These are phyloP conservation scores for Talaromyces trachyspermus DNA, from an alignment of 495 filamentous ascomycete genomes.

Conservation along the genomic window DNA sequence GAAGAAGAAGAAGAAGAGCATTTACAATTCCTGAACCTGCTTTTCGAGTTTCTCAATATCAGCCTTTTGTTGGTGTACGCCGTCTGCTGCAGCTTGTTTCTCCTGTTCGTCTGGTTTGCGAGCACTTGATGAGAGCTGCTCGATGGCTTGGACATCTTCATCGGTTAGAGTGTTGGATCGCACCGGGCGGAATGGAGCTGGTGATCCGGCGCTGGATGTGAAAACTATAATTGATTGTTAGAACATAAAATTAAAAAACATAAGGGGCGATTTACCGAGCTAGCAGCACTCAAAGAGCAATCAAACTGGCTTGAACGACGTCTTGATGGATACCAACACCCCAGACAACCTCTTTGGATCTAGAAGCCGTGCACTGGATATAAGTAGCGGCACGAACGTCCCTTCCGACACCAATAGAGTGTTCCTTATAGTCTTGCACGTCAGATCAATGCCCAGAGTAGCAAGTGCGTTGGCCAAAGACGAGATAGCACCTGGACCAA, in stretches of 20 bases:
- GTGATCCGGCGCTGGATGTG: conserved; percentile 36
- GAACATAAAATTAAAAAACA: conserved; percentile 4
- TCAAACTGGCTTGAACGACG: conserved; percentile 85
- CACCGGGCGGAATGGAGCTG: conserved; percentile 41
- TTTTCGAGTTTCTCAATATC: conserved; percentile 12
- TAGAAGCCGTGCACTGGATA: conserved; percentile 79
- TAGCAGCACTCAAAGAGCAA: conserved; percentile 85
- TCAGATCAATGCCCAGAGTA: conserved; percentile 84
- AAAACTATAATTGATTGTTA: conserved; percentile 30
- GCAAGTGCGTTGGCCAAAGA: conserved; percentile 77
- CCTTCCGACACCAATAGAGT: conserved; percentile 73
- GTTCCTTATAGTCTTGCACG: conserved; percentile 93
- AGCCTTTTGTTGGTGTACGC: conserved; percentile 11
- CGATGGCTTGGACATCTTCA: conserved; percentile 39
- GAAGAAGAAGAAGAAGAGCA: too few species aligned
- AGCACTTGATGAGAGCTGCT: conserved; percentile 21
- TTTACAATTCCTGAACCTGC: conserved; percentile 8
- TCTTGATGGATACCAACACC: conserved; percentile 95
- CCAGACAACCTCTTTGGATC: conserved; percentile 71
- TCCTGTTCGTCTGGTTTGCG: neutral
- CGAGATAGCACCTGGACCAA: conserved; percentile 86
- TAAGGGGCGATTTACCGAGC: conserved; percentile 59
- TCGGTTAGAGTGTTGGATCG: conserved; percentile 39
- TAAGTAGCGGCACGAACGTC: conserved; percentile 89
- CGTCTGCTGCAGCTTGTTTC: neutral